These are phyloP conservation scores for Plicaturopsis crispa DNA, from an alignment of 768 basidiomycete genomes.

Conservation along the genomic window DNA sequence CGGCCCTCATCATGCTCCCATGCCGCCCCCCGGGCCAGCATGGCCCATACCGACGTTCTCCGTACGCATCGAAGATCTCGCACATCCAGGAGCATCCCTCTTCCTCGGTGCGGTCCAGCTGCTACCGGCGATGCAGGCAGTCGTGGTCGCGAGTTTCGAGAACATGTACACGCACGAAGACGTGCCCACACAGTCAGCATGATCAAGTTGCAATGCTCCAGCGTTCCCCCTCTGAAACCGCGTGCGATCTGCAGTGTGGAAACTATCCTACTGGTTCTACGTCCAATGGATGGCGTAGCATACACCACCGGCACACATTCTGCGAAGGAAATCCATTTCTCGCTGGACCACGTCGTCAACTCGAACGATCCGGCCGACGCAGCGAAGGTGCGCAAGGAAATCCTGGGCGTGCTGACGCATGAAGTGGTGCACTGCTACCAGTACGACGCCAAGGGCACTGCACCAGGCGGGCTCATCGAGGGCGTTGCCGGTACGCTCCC, in stretches of 20 bases:
- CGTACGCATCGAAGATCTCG: slow-evolving; percentile 50
- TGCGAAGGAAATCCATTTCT: slow-evolving; percentile 71
- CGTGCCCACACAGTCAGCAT: slow-evolving; percentile 44
- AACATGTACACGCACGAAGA: slow-evolving; percentile 36
- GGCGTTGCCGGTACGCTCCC: slow-evolving; percentile 62
- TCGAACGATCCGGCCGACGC: slow-evolving; percentile 21
- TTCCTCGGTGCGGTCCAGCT: slow-evolving; percentile 48
- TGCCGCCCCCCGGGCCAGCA: slow-evolving; percentile 19
- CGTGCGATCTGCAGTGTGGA: slow-evolving; percentile 33
- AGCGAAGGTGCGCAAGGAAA: slow-evolving; percentile 50
- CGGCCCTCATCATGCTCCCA: background rate
- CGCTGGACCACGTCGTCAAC: slow-evolving; percentile 53
- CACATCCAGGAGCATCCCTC: slow-evolving; percentile 47
- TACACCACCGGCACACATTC: slow-evolving; percentile 48
- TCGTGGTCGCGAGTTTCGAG: slow-evolving; percentile 30
- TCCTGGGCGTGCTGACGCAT: slow-evolving; percentile 63
- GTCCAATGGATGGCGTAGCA: slow-evolving; percentile 65
- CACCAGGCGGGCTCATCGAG: slow-evolving; percentile 68
- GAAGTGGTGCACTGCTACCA: slow-evolving; percentile 81
- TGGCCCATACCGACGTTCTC: slow-evolving; percentile 54
- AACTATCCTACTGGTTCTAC: slow-evolving; percentile 49
- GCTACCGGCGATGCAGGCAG: slow-evolving; percentile 25
- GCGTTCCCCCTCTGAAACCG: slow-evolving; percentile 30
- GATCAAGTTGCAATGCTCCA: slow-evolving; percentile 31
- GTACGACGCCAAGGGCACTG: slow-evolving; percentile 50